Conservation (phyloP, 805 yeast genomes). For the Teunomyces cretensis region DNA sequence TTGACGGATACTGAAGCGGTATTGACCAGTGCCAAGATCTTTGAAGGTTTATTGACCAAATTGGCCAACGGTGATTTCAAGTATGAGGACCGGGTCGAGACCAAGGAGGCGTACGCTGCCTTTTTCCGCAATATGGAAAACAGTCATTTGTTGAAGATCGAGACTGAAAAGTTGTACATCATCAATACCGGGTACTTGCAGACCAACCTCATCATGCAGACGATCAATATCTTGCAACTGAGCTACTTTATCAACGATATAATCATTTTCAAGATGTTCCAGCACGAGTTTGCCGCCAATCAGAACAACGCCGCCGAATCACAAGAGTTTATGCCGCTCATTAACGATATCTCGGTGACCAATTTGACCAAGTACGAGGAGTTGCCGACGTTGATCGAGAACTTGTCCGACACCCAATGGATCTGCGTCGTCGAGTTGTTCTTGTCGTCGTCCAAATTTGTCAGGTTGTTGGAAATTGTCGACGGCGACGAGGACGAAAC, state of each 20-base stretch:
- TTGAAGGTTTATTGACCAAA: conserved; percentile 12
- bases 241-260: conserved; percentile 25
- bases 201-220: conserved; percentile 28
- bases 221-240: conserved; percentile 22
- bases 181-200: conserved; percentile 35
- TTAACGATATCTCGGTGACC: background rate
- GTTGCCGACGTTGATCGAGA: conserved; percentile 13
- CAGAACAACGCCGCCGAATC: background rate
- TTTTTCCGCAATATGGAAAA: conserved; percentile 9
- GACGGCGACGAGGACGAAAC: conserved; percentile 8
- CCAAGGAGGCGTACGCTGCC: background rate
- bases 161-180: conserved; percentile 24
- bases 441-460: conserved; percentile 26
- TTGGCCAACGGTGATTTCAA: conserved; percentile 10
- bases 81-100: conserved; percentile 1
- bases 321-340: background rate
- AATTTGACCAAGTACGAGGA: conserved; percentile 16
- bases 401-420: conserved; percentile 23
- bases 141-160: conserved; percentile 5
- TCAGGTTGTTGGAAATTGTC: conserved; percentile 39
- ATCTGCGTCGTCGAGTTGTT: conserved; percentile 29
- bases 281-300: background rate
- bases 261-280: conserved; percentile 28
- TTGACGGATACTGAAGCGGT: background rate
- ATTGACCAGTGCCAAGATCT: conserved; percentile 5